A percentile compares a stretch with the other conserved stretches of the same genome.
Evolutionary conservation across 805 yeast species (phyloP).

Genomic region (Yamadazyma tumulicola): DNA sequence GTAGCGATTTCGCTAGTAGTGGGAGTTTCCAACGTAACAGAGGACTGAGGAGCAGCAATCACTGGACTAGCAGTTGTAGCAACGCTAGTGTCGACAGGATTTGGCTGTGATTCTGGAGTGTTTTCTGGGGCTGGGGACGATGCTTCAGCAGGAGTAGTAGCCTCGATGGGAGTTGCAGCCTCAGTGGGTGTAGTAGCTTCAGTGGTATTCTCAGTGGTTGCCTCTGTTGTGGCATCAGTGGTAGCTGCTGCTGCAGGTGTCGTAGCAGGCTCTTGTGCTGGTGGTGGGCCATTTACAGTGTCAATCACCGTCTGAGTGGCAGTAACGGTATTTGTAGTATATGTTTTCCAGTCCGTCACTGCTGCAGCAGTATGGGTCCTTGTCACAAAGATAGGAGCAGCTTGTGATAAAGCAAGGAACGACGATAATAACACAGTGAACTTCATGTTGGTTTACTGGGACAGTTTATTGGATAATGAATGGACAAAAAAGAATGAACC

Average conservation of each 20-base stretch:
- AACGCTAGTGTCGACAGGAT: slow-evolving; percentile 5
- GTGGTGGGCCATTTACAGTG: slow-evolving; percentile 20
- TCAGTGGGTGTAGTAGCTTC: slow-evolving; percentile 3
- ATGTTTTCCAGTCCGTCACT: slow-evolving; percentile 22
- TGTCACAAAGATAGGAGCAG: slow-evolving; percentile 24
- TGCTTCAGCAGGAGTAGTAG: slow-evolving; percentile 4
- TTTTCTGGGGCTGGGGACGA: slow-evolving; percentile 6
- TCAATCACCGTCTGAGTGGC: slow-evolving; percentile 12
- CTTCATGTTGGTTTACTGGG: slow-evolving; percentile 11
- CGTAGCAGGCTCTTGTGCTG: slow-evolving; percentile 8
- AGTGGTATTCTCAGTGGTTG: slow-evolving; percentile 1
- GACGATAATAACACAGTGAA: slow-evolving; percentile 12
- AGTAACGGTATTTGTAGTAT: slow-evolving; percentile 17
- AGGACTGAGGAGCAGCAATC: slow-evolving; percentile 8
- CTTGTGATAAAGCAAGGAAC: slow-evolving; percentile 17
- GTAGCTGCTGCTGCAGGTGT: slow-evolving; percentile 1
- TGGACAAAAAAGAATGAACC: neutral
- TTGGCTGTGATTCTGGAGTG: neutral
- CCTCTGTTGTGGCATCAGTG: slow-evolving; percentile 1
- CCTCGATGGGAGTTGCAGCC: slow-evolving; percentile 7
- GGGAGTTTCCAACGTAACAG: slow-evolving; percentile 10
- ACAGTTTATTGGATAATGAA: neutral
- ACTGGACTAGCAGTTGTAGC: slow-evolving; percentile 9
- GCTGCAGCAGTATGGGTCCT: slow-evolving; percentile 25
- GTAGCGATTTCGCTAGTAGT: slow-evolving; percentile 10